Evolutionary conservation across 1,139 yeast genomes (phyloP).

Genomic region (Blastobotrys petasosporus): DNA sequence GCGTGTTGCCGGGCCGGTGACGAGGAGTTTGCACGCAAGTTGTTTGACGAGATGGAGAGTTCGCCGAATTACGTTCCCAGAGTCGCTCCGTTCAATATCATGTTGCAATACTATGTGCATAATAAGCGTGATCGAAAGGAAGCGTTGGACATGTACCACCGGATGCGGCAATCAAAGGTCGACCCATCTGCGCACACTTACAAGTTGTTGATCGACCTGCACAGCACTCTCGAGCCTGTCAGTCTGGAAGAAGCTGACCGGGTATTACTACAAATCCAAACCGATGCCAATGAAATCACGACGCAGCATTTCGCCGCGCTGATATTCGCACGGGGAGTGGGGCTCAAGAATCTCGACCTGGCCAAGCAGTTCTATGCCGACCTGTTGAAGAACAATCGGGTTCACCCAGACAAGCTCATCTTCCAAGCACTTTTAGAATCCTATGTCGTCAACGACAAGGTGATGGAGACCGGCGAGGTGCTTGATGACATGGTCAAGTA

Average conservation of each 20-base stretch:
- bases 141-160: conserved; percentile 32
- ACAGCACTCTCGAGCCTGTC: conserved; percentile 31
- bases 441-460: conserved; percentile 32
- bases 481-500: conserved; percentile 34
- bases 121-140: conserved; percentile 30
- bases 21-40: conserved; percentile 30
- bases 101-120: conserved; percentile 38
- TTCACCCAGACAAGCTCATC: conserved; percentile 35
- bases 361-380: conserved; percentile 34
- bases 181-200: conserved; percentile 37
- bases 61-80: conserved; percentile 30
- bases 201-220: conserved; percentile 37
- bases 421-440: conserved; percentile 39
- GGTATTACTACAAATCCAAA: conserved; percentile 32
- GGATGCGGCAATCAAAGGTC: conserved; percentile 28
- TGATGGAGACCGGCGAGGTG: conserved; percentile 30
- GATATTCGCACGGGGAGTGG: conserved; percentile 38
- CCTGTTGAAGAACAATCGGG: conserved; percentile 26
- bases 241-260: conserved; percentile 35
- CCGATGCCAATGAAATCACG: conserved; percentile 27
- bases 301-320: conserved; percentile 38
- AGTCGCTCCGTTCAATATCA: conserved; percentile 38
- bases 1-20: conserved; percentile 38
- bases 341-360: conserved; percentile 29
- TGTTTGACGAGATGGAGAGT: conserved; percentile 36